Percentiles rank a stretch among this genome's conserved stretches.
Conservation (phyloP, 1,284 basidiomycete species). For the Paramarasmius palmivorus region DNA sequence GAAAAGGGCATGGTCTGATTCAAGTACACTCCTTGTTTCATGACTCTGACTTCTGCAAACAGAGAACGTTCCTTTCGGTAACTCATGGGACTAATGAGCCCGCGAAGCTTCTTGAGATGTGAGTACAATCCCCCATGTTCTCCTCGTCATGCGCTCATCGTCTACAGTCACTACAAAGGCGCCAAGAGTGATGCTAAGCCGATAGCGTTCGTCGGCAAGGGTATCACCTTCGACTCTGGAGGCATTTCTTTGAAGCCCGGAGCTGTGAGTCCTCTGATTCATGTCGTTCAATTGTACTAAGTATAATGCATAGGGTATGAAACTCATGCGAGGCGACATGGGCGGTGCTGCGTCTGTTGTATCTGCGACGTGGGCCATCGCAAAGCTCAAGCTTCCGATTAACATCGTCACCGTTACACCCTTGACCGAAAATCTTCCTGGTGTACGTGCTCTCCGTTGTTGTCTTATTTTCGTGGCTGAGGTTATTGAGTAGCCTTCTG, state of each 20-base stretch:
- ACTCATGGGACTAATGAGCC: constrained; percentile 83
- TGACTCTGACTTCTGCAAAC: too few species aligned
- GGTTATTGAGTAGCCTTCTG: constrained; percentile 49
- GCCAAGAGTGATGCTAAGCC: constrained; percentile 59
- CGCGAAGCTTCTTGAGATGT: constrained; percentile 88
- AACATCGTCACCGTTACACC: constrained; percentile 77
- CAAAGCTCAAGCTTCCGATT: constrained; percentile 80
- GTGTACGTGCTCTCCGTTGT: constrained; percentile 25
- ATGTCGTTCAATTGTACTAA: background rate
- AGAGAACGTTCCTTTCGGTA: constrained; percentile 87
- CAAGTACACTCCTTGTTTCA: background rate
- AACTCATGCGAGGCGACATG: constrained; percentile 84
- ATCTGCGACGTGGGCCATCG: constrained; percentile 74
- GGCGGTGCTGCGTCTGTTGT: constrained; percentile 85
- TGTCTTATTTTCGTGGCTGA: background rate
- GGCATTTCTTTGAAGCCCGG: constrained; percentile 86
- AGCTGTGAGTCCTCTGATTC: constrained; percentile 43
- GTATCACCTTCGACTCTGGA: constrained; percentile 88
- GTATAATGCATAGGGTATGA: constrained; percentile 56
- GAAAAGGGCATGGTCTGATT: constrained; percentile 75
- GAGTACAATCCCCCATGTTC: constrained; percentile 24
- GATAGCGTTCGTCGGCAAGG: constrained; percentile 85
- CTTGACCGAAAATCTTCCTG: constrained; percentile 87
- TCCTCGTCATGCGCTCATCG: background rate
- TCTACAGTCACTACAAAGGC: constrained; percentile 76